Percentiles rank a stretch among this genome's conserved stretches.
phyloP scores from a whole-genome alignment of 1,284 basidiomycete genomes.

The Trametes polyzona region DNA sequence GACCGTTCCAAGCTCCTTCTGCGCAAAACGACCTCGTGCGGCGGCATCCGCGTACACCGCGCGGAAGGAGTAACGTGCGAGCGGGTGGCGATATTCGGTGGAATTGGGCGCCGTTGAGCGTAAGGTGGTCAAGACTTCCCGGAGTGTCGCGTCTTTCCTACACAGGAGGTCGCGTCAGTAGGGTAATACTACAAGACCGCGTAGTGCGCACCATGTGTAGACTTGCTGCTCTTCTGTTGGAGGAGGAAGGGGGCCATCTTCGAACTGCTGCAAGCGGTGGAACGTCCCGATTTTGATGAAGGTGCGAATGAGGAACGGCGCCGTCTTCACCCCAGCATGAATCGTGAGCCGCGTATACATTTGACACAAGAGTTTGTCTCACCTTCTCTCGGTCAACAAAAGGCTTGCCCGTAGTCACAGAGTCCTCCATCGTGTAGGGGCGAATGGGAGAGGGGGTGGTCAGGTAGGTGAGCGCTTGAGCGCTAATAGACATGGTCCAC shows the following conservation, averaged over 20 bases:
- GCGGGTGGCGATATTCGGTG: slow-evolving; percentile 74
- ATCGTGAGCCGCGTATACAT: no score
- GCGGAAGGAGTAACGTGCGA: slow-evolving; percentile 77
- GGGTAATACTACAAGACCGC: not conserved
- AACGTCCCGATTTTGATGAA: slow-evolving; percentile 80
- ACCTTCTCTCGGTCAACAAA: slow-evolving; percentile 46
- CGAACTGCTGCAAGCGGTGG: slow-evolving; percentile 70
- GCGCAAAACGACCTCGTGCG: slow-evolving; percentile 66
- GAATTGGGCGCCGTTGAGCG: slow-evolving; percentile 66
- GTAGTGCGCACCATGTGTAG: slow-evolving; percentile 64
- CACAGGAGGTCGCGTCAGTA: slow-evolving; percentile 2
- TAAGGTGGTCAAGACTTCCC: slow-evolving; percentile 74
- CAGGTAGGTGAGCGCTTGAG: not conserved
- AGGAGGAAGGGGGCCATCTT: slow-evolving; percentile 72
- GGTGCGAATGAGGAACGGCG: slow-evolving; percentile 78
- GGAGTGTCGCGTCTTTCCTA: slow-evolving; percentile 80
- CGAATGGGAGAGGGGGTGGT: not conserved
- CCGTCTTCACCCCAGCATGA: slow-evolving; percentile 62
- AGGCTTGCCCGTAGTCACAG: slow-evolving; percentile 35
- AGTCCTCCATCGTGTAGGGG: slow-evolving; percentile 27
- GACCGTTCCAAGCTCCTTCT: slow-evolving; percentile 78
- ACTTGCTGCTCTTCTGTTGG: slow-evolving; percentile 78
- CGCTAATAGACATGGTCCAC: not conserved
- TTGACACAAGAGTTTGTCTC: no score
- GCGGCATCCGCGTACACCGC: slow-evolving; percentile 74